These are phyloP conservation scores for Teratosphaeria nubilosa DNA, from an alignment of 2,329 filamentous ascomycete species.

Conservation along the genomic window DNA sequence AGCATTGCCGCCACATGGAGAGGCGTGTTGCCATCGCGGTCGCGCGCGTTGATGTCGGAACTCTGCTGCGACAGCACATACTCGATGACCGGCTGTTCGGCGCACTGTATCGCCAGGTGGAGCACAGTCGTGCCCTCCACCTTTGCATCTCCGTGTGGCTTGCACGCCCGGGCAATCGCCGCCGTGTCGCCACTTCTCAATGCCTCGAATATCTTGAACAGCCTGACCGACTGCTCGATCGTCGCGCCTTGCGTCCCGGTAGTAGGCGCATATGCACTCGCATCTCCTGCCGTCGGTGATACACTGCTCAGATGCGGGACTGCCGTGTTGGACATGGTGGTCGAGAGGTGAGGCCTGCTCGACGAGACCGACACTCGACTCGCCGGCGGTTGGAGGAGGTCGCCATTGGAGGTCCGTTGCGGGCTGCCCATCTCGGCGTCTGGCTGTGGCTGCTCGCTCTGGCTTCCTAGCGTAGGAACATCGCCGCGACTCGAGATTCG, in stretches of 20 bases:
- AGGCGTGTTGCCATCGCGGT: slow-evolving; percentile 89
- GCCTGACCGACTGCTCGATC: slow-evolving; percentile 87
- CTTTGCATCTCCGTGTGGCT: slow-evolving; percentile 34
- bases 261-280: slow-evolving; percentile 9
- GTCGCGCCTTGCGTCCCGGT: slow-evolving; percentile 30
- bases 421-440: slow-evolving; percentile 11
- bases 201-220: slow-evolving; percentile 90
- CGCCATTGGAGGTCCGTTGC: slow-evolving; percentile 12
- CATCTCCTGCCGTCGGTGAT: slow-evolving; percentile 5
- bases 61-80: slow-evolving; percentile 66
- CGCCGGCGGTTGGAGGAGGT: slow-evolving; percentile 16
- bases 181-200: slow-evolving; percentile 82
- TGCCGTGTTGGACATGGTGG: slow-evolving; percentile 24
- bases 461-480: slow-evolving; percentile 22
- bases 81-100: slow-evolving; percentile 83
- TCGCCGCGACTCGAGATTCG: slow-evolving; percentile 41
- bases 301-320: slow-evolving; percentile 9
- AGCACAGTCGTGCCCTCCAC: slow-evolving; percentile 77
- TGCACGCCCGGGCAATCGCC: slow-evolving; percentile 77
- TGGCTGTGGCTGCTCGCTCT: slow-evolving; percentile 5
- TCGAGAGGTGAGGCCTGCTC: slow-evolving; percentile 25
- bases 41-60: slow-evolving; percentile 71
- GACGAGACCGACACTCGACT: slow-evolving; percentile 14
- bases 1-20: slow-evolving; percentile 79
- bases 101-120: slow-evolving; percentile 90